Base-by-base conservation (phyloP, 768 basidiomycete species). In the Mycena galopus region DNA sequence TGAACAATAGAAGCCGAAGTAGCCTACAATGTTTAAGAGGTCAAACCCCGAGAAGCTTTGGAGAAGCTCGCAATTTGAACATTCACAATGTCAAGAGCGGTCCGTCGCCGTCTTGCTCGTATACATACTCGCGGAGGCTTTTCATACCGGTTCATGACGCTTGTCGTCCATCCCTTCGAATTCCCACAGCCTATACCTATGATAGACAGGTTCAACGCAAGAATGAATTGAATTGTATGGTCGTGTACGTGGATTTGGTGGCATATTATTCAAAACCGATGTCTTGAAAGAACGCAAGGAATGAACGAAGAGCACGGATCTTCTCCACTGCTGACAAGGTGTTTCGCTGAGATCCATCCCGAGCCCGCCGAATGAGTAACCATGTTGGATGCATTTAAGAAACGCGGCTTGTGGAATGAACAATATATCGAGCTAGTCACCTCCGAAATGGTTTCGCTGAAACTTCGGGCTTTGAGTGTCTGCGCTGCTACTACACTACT, bases 311-410 rank as follows among this genome's bases (percentile, higher is more conserved):
- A 53, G 51, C 25, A 16, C 51, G 51, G 51, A 53, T 25, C 51
- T 53, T 53, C 51, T 53, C 23, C 16, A 53, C 51, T 29, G 25
- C 51, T 53, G 25, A 27, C 51, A 53, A 53, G 25, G 23, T 53
- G 51, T 53, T 27, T 53, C 51, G 51, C 51, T 53, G 23, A 53
- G 51, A 53, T 53, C 51, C 51, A 53, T 53, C 51, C 51, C 51
- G 51, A 53, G 51, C 25, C 51, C 51, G 25, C 51, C 51, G 51
- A 27, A 53, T 53, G 51, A 53, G 51, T 53, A 53, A 53, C 51
- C 51, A 53, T 27, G 51, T 27, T 53, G 25, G 51, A 51, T 25
- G 51, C 51, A 53, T 53, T 53, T 53, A 53, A 53, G 51, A 53
- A 53, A 53, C 25, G 51, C 51, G 12, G 51, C 25, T 53, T 53